Percentiles rank a stretch among this genome's conserved stretches.
Evolutionary conservation across 306 rosid species (phyloP).

Genomic region (Vachellia collinsii): DNA sequence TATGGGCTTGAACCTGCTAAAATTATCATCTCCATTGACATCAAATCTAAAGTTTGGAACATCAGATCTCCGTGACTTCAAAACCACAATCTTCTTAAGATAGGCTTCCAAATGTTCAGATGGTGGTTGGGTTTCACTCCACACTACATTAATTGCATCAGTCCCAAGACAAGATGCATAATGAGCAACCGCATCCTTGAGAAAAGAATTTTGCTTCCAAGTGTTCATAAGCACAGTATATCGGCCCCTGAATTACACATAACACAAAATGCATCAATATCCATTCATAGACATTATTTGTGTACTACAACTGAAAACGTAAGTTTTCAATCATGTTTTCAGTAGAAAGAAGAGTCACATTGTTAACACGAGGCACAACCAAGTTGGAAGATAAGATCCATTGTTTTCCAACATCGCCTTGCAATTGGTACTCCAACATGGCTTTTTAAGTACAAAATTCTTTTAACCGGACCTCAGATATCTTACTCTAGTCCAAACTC

Average conservation of each 20-base stretch:
- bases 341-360: conserved; percentile 3
- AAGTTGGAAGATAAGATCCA: background rate
- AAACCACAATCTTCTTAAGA: conserved; percentile 46
- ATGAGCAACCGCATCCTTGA: conserved; percentile 52
- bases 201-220: conserved; percentile 57
- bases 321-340: conserved; percentile 4
- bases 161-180: conserved; percentile 51
- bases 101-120: conserved; percentile 37
- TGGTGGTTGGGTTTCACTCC: conserved; percentile 54
- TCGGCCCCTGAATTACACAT: conserved; percentile 47
- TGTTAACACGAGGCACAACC: background rate
- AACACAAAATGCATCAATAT: conserved; percentile 13
- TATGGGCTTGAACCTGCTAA: conserved; percentile 52
- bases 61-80: conserved; percentile 38
- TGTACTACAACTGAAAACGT: background rate
- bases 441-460: background rate
- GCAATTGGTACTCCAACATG: conserved; percentile 9
- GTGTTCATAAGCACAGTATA: conserved; percentile 62
- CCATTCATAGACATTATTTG: conserved; percentile 12
- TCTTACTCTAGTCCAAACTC: background rate
- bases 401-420: background rate
- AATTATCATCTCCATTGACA: conserved; percentile 39
- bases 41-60: conserved; percentile 47
- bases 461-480: background rate
- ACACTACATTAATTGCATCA: conserved; percentile 48